A percentile compares a stretch with the other conserved stretches of the same genome.
phyloP scores from a whole-genome alignment of 257 asterid species.

The Thymus quinquecostatus region DNA sequence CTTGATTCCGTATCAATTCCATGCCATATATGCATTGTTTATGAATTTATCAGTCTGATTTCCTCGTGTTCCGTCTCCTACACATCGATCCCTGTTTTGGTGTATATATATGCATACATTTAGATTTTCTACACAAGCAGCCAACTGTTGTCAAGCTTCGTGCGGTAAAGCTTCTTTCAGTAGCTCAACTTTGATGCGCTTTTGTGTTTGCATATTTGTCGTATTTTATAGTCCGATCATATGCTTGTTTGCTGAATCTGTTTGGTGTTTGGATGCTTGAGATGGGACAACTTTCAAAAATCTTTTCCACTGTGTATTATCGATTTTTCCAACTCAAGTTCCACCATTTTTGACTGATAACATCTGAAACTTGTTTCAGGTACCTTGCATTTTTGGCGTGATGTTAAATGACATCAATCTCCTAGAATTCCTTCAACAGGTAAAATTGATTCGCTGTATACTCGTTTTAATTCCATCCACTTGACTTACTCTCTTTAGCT shows the following conservation, averaged over 20 bases:
- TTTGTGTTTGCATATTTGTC: no score
- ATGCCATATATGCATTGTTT: no score
- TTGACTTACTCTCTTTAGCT: conserved; percentile 7
- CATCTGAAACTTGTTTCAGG: conserved; percentile 60
- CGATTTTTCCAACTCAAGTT: conserved; percentile 9
- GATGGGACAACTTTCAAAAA: no score
- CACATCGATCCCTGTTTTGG: conserved; percentile 20
- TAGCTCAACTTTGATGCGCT: no score
- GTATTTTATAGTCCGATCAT: conserved; percentile 2
- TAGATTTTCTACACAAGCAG: conserved; percentile 72
- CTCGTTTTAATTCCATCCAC: conserved; percentile 20
- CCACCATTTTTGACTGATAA: conserved; percentile 8
- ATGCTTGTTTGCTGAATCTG: conserved; percentile 8
- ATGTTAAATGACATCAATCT: conserved; percentile 77
- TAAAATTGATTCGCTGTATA: conserved; percentile 24
- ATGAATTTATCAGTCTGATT: no score
- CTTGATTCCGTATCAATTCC: no score
- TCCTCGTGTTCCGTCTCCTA: no score
- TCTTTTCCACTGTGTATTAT: no score
- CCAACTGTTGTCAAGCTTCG: conserved; percentile 68
- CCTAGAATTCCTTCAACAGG: conserved; percentile 92
- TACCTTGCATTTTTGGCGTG: conserved; percentile 86
- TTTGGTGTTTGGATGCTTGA: conserved; percentile 1
- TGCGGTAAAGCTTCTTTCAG: conserved; percentile 73
- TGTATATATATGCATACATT: conserved; percentile 55